Conservation (phyloP, 2,329 filamentous ascomycete genomes). For the Penicillium sp. region DNA sequence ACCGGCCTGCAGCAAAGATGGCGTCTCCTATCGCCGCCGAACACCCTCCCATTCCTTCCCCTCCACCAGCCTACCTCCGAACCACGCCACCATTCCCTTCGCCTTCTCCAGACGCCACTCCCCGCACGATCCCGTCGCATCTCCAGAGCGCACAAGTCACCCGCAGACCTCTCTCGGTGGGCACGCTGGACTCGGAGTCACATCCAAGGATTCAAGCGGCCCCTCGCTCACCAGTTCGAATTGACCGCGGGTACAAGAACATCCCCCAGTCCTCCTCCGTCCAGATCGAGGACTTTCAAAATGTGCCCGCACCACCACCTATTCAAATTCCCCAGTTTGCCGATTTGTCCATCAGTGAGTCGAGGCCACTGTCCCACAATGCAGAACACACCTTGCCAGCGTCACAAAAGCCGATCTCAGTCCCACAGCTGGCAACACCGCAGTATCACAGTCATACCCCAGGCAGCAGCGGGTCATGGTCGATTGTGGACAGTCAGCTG, state of each 20-base stretch:
- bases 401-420: conserved; percentile 21
- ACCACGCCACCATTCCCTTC: conserved; percentile 30
- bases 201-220: conserved; percentile 25
- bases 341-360: conserved; percentile 23
- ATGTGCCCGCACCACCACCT: conserved; percentile 18
- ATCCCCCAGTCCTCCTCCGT: conserved; percentile 25
- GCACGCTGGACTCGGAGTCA: conserved; percentile 16
- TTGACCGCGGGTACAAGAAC: conserved; percentile 23
- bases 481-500: conserved; percentile 24
- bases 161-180: conserved; percentile 23
- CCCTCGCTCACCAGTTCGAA: conserved; percentile 30
- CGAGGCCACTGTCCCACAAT: conserved; percentile 12
- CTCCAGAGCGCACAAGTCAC: conserved; percentile 17
- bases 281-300: conserved; percentile 22
- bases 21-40: conserved; percentile 20
- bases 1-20: conserved; percentile 17
- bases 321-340: conserved; percentile 23
- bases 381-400: conserved; percentile 19
- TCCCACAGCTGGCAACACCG: conserved; percentile 9
- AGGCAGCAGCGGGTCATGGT: conserved; percentile 33
- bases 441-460: conserved; percentile 27
- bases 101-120: conserved; percentile 18
- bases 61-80: conserved; percentile 40
- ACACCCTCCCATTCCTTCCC: conserved; percentile 33
- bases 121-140: conserved; percentile 20